Evolutionary conservation across 2,329 filamentous ascomycete species (phyloP), one percentile per base, ranked within the genome.

Genomic region (Botrytis fragariae): DNA sequence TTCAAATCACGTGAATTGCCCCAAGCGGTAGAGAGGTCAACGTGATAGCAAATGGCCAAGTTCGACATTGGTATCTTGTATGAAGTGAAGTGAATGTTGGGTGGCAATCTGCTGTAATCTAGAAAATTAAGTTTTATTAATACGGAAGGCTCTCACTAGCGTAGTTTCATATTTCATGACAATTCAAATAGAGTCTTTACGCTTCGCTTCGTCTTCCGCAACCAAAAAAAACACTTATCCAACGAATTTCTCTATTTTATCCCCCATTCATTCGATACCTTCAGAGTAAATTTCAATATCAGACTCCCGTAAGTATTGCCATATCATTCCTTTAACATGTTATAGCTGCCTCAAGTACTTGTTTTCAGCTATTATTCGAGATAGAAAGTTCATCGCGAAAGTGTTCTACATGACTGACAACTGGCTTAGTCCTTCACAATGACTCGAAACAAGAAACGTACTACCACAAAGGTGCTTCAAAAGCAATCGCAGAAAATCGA

Each of bases 101-200:
- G 1, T n/a, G 25, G 4, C 0, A 29, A 14, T 54, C 12, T n/a
- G 25, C 12, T n/a, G 5, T 0, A 1, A 48, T 48, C 44, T 12
- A 4, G 9, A 4, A n/a, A n/a, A n/a, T n/a, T n/a, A 3, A n/a
- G 4, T n/a, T 51, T 51, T n/a, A 20, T 44, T 22, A 14, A 54
- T 54, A 29, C 2, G 12, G 25, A 54, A 16, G 12, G 5, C 12
- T n/a, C 25, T 54, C 25, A n/a, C 25, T 54, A 29, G 48, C 14
- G 25, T 29, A 54, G 18, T 59, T 18, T 59, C 18, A 22, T 35
- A 22, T 7, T 16, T 54, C 5, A 8, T 12, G 25, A 29, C 12
- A 54, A 54, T 8, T 12, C 4, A 10, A 51, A 29, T 1, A 54
- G 5, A 54, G 12, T 54, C 48, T 12, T 29, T 14, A 3, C 4